phyloP scores from a whole-genome alignment of 2,329 filamentous ascomycete genomes.

The Lachnellula arida region DNA sequence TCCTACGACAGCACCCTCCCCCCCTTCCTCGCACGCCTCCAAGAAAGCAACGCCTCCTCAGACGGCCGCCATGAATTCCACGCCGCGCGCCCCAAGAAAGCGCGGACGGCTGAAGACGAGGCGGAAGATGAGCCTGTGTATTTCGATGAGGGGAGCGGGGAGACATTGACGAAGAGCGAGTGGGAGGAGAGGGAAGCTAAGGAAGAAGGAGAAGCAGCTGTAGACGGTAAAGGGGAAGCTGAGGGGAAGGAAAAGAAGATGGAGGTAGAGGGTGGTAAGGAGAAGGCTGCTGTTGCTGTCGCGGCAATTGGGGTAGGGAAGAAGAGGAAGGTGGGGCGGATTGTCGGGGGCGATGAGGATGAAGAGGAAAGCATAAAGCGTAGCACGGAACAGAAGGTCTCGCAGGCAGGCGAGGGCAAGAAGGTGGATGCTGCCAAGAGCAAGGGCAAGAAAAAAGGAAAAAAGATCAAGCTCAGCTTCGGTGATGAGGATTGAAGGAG shows the following conservation, averaged over 20 bases:
- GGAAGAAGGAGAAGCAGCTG: conserved; percentile 10
- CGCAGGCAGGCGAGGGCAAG: not conserved
- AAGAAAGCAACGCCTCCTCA: conserved; percentile 47
- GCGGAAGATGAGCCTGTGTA: conserved; percentile 74
- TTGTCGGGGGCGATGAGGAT: conserved; percentile 37
- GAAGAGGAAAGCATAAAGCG: not conserved
- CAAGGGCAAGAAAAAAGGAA: conserved; percentile 35
- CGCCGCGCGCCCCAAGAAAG: conserved; percentile 38
- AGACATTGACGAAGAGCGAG: conserved; percentile 39
- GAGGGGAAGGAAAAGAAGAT: conserved; percentile 6
- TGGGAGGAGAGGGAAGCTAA: conserved; percentile 31
- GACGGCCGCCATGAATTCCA: conserved; percentile 38
- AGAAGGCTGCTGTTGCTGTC: conserved; percentile 25
- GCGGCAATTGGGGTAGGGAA: conserved; percentile 42
- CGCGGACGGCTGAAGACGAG: conserved; percentile 59
- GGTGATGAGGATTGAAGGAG: conserved; percentile 48
- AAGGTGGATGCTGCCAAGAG: conserved; percentile 11
- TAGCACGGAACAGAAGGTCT: not conserved
- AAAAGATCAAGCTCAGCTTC: conserved; percentile 66
- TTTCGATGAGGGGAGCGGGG: conserved; percentile 67
- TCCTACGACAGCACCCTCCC: conserved; percentile 57
- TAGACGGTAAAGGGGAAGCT: not conserved
- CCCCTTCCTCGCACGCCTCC: conserved; percentile 55
- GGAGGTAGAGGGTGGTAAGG: conserved; percentile 24
- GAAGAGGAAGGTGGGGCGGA: conserved; percentile 52